phyloP scores from a whole-genome alignment of 2,329 filamentous ascomycete genomes.

The Hypoxylon sp. region DNA sequence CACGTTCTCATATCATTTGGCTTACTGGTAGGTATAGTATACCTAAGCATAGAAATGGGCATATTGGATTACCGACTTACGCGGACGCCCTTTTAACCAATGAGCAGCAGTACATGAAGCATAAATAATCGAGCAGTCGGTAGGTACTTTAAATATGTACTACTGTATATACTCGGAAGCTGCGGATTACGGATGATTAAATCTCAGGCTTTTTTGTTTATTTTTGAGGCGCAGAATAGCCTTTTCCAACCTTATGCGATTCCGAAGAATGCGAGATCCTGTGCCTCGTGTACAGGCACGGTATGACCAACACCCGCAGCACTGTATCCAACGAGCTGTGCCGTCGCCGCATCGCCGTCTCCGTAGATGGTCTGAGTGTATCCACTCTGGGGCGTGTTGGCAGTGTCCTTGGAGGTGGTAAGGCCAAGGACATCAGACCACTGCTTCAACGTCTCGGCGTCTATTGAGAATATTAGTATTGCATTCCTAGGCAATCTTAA shows the following conservation, averaged over 20 bases:
- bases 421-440: slow-evolving; percentile 57
- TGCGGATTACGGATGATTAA: too few relatives aligned
- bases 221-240: neutral
- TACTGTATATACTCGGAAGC: too few relatives aligned
- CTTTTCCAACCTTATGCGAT: slow-evolving; percentile 22
- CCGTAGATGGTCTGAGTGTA: slow-evolving; percentile 53
- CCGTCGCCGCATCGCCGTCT: slow-evolving; percentile 40
- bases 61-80: too few relatives aligned
- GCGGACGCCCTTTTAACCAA: too few relatives aligned
- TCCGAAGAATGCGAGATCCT: slow-evolving; percentile 51
- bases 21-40: too few relatives aligned
- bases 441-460: slow-evolving; percentile 54
- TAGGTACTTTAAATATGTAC: too few relatives aligned
- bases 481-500: too few relatives aligned
- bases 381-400: slow-evolving; percentile 46
- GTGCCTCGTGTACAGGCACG: slow-evolving; percentile 46
- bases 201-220: neutral
- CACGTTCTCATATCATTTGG: too few relatives aligned
- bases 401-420: slow-evolving; percentile 42
- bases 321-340: slow-evolving; percentile 47
- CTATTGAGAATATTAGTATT: slow-evolving; percentile 32
- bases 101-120: too few relatives aligned
- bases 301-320: slow-evolving; percentile 48
- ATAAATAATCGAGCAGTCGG: too few relatives aligned
- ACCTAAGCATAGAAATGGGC: too few relatives aligned